phyloP scores from a whole-genome alignment of 169 alveolate genomes.

The Plasmodium gaboni region DNA sequence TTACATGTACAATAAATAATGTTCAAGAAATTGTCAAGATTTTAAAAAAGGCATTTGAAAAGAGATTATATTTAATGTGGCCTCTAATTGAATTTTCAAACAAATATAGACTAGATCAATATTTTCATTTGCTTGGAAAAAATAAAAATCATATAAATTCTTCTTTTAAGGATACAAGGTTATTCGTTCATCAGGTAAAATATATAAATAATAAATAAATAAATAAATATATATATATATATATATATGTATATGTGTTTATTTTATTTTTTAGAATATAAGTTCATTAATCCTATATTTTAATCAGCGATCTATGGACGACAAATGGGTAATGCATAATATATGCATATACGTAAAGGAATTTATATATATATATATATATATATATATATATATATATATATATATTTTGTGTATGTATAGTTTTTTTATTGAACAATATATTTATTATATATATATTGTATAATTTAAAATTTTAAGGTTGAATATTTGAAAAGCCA shows the following conservation, averaged over 20 bases:
- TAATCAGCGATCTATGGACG: slow-evolving; percentile 60
- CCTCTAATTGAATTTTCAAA: slow-evolving; percentile 57
- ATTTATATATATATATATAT: not conserved
- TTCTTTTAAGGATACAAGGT: slow-evolving; percentile 31
- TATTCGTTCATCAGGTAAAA: slow-evolving; percentile 49
- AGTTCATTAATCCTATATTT: slow-evolving; percentile 50
- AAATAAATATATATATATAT: not conserved
- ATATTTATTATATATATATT: too few relatives aligned
- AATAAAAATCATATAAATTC: slow-evolving; percentile 41
- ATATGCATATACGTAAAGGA: not conserved
- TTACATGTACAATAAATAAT: slow-evolving; percentile 54
- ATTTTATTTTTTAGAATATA: slow-evolving; percentile 18
- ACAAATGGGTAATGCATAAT: slow-evolving; percentile 26
- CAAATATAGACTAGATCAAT: slow-evolving; percentile 71
- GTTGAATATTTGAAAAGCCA: slow-evolving; percentile 59
- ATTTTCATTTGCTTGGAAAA: slow-evolving; percentile 63
- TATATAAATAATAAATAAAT: not conserved
- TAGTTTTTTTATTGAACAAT: not conserved
- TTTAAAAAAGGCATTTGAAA: slow-evolving; percentile 58
- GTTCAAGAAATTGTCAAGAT: slow-evolving; percentile 39
- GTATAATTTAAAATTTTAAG: not conserved
- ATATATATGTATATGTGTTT: not conserved
- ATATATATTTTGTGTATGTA: not conserved
- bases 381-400: not conserved
- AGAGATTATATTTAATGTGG: slow-evolving; percentile 59